A percentile compares a stretch with the other conserved stretches of the same genome.
Conservation (phyloP, 768 basidiomycete species). For the Trametes cingulata region DNA sequence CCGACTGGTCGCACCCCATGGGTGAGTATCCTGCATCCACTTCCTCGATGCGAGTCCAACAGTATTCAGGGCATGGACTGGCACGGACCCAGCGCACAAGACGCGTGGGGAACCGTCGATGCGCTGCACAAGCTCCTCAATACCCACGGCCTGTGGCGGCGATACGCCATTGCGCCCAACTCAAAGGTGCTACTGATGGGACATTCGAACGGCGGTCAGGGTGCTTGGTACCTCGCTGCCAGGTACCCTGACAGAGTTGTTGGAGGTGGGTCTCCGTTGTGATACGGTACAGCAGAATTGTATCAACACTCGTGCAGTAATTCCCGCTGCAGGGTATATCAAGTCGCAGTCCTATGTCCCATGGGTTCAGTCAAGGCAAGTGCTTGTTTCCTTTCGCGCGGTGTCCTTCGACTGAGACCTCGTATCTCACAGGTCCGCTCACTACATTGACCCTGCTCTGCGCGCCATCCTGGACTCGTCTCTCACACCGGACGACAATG, state of each 20-base stretch:
- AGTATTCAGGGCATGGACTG: slow-evolving; percentile 80
- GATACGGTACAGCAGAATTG: background rate
- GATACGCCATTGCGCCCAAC: slow-evolving; percentile 40
- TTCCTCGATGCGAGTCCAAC: background rate
- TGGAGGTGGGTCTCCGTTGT: slow-evolving; percentile 45
- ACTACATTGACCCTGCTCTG: slow-evolving; percentile 76
- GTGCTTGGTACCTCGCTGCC: slow-evolving; percentile 77
- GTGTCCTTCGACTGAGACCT: background rate
- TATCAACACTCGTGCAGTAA: slow-evolving; percentile 41
- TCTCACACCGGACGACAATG: slow-evolving; percentile 84
- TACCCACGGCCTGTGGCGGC: slow-evolving; percentile 37
- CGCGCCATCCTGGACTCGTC: slow-evolving; percentile 73
- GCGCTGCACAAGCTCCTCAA: slow-evolving; percentile 53
- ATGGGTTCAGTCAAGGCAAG: slow-evolving; percentile 60
- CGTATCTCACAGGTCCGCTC: slow-evolving; percentile 50
- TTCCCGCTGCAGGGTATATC: slow-evolving; percentile 81
- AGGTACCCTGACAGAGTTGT: slow-evolving; percentile 76
- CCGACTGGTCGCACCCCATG: slow-evolving; percentile 85
- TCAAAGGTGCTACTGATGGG: slow-evolving; percentile 71
- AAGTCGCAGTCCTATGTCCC: slow-evolving; percentile 89
- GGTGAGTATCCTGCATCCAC: slow-evolving; percentile 43
- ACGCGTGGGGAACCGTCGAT: slow-evolving; percentile 65
- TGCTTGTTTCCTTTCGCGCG: background rate
- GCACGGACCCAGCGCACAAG: slow-evolving; percentile 80
- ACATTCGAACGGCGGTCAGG: slow-evolving; percentile 94